Conservation (phyloP, 768 basidiomycete genomes). For the Myochromella boudieri region DNA sequence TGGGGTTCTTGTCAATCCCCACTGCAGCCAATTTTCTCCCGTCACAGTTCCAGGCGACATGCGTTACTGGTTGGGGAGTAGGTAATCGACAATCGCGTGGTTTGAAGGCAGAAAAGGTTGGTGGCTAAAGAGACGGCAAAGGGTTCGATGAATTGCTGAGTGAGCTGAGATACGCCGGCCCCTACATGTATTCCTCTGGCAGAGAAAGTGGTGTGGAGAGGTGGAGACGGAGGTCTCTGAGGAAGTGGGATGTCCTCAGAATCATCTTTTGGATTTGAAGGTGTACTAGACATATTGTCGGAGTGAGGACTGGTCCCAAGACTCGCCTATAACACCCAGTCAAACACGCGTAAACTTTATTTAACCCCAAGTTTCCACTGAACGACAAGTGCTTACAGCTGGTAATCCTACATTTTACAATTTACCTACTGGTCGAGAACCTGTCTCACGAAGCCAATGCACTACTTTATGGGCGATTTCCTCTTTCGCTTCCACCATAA, state of each 20-base stretch:
- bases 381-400: no score
- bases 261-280: conserved; percentile 42
- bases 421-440: conserved; percentile 18
- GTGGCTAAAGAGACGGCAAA: conserved; percentile 45
- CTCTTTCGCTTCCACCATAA: conserved; percentile 63
- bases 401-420: conserved; percentile 19
- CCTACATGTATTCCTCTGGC: conserved; percentile 76
- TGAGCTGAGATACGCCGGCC: conserved; percentile 17
- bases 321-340: background rate
- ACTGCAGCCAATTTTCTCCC: conserved; percentile 81
- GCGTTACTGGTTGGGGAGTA: conserved; percentile 65
- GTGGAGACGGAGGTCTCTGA: conserved; percentile 68
- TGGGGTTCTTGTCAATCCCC: conserved; percentile 74
- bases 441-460: conserved; percentile 43
- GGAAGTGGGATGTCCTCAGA: conserved; percentile 56
- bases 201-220: conserved; percentile 68
- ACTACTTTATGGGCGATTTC: conserved; percentile 48
- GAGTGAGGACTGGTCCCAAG: background rate
- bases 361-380: background rate
- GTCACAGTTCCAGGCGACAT: conserved; percentile 84
- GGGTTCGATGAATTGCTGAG: conserved; percentile 16
- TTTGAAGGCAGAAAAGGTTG: conserved; percentile 78
- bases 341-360: conserved; percentile 6
- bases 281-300: conserved; percentile 18
- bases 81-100: conserved; percentile 72